Evolutionary conservation across 2,329 filamentous ascomycete species (phyloP).

Genomic region (Hypoxylon sp.): DNA sequence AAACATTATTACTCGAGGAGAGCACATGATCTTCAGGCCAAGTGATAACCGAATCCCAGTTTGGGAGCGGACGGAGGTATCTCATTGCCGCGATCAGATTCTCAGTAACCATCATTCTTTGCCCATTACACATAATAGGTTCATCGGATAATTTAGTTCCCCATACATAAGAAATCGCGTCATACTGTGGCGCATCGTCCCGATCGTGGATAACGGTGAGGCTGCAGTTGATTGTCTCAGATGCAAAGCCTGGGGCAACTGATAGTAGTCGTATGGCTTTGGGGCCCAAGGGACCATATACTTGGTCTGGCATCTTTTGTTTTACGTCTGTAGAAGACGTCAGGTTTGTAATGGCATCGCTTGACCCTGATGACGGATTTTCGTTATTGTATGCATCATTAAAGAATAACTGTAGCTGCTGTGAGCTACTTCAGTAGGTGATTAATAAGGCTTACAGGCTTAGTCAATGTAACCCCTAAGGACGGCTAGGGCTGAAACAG

Average conservation of each 20-base stretch:
- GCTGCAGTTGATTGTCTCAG: conserved; percentile 44
- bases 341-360: background rate
- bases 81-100: conserved; percentile 44
- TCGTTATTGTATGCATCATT: background rate
- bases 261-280: conserved; percentile 42
- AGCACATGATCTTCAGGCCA: conserved; percentile 38
- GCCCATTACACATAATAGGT: conserved; percentile 44
- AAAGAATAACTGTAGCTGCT: background rate
- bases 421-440: background rate
- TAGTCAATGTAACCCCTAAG: background rate
- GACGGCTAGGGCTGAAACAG: background rate
- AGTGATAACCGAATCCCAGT: conserved; percentile 42
- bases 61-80: conserved; percentile 39
- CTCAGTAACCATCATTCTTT: conserved; percentile 38
- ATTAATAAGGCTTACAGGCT: background rate
- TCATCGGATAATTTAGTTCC: conserved; percentile 36
- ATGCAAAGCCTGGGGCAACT: conserved; percentile 36
- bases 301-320: conserved; percentile 15
- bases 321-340: background rate
- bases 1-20: conserved; percentile 40
- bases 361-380: background rate
- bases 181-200: conserved; percentile 37
- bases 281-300: conserved; percentile 30
- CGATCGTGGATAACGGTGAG: conserved; percentile 30
- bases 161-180: conserved; percentile 46